phyloP scores from a whole-genome alignment of 768 basidiomycete species.

The Boletus subcaerulescens region DNA sequence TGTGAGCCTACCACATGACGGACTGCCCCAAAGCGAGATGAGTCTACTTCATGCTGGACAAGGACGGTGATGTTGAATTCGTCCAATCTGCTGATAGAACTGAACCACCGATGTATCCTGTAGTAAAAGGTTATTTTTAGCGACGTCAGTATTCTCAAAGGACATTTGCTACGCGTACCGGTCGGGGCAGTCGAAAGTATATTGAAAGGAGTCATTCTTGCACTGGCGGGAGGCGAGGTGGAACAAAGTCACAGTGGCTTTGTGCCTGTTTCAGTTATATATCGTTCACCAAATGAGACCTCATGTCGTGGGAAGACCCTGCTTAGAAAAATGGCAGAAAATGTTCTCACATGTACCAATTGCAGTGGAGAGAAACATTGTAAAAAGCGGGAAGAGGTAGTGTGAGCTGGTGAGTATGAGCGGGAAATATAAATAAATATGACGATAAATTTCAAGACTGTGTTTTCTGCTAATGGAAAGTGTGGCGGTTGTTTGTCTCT shows the following conservation, averaged over 20 bases:
- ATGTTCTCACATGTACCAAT: too few species aligned
- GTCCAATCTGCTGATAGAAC: constrained; percentile 42
- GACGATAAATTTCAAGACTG: too few species aligned
- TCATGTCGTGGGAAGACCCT: too few species aligned
- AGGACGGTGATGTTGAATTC: constrained; percentile 45
- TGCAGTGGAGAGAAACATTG: too few species aligned
- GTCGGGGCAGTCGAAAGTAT: constrained; percentile 19
- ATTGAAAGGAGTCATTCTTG: constrained; percentile 8
- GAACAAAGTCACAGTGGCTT: neutral
- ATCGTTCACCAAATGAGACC: too few species aligned
- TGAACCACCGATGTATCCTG: constrained; percentile 58
- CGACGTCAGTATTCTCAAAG: neutral
- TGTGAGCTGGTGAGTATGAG: too few species aligned
- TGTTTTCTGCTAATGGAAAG: too few species aligned
- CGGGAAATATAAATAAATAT: too few species aligned
- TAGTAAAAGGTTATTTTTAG: neutral
- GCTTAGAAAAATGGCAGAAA: too few species aligned
- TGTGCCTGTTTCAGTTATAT: neutral
- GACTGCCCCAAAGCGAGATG: constrained; percentile 7
- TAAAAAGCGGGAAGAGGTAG: too few species aligned
- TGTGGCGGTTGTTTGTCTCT: constrained; percentile 16
- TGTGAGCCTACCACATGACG: constrained; percentile 37
- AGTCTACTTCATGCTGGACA: constrained; percentile 43
- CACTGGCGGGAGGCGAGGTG: neutral
- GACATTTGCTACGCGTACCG: constrained; percentile 10